Base-by-base conservation (phyloP, 805 yeast genomes). In the Saturnispora dispora region DNA sequence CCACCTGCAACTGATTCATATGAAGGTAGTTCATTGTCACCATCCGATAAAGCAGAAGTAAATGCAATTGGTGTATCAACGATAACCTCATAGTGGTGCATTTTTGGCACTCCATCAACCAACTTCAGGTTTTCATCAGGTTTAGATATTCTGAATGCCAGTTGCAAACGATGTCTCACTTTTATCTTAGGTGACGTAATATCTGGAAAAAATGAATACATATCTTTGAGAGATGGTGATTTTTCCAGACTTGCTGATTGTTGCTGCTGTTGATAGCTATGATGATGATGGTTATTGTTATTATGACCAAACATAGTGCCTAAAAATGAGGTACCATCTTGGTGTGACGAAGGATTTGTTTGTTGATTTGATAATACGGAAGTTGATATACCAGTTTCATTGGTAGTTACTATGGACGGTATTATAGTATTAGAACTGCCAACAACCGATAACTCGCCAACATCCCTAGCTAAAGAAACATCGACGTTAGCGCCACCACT, bases 11-110 rank as follows among this genome's bases (percentile, higher is more conserved):
- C 70, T 50, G 59, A 59, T 17, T 67, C 69, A 53, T 69, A 50
- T 69, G 78, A 49, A 64, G 76, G 66, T 67, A 70, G 60, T 62
- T 76, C 53, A 54, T 66, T 35, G 59, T 68, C 39, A 48, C 65
- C 63, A 41, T 57, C 59, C 10, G 57, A 61, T 56, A 66, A 66
- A 35, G 72, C 71, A 11, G 81, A 75, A n/a, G 78, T 67, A 18
- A 79, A 62, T 30, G 76, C 73, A 36, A 85, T 71, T 0, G 93
- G 93, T 0, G 91, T 84, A 61, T 85, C 93, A 39, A 85, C 84
- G 43, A 85, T 78, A 20, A 85, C 90, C 58, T 85, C 95, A 60
- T 82, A 85, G 63, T 85, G 90, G 58, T 83, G 88, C 68, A 79
- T 66, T 55, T 76, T 77, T 2, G 69, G 63, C 37, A 66, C 68